A percentile compares a stretch with the other conserved stretches of the same genome.
Evolutionary conservation across 257 asterid species (phyloP).

Genomic region (Solanum chiquidenum): DNA sequence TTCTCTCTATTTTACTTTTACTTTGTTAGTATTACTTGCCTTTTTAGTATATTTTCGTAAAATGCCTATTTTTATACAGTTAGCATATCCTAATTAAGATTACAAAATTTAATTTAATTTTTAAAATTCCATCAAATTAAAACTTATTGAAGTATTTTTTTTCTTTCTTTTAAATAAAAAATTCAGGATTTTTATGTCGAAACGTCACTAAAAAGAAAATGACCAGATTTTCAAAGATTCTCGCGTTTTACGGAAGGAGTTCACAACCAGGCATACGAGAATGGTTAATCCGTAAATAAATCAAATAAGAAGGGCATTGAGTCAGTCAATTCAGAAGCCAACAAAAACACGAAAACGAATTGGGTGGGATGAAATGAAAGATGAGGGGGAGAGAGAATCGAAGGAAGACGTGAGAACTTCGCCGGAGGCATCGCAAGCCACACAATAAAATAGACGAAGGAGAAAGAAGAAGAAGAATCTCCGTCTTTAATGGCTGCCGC

Average conservation of each 20-base stretch:
- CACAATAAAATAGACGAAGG: background rate
- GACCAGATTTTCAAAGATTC: background rate
- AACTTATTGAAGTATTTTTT: background rate
- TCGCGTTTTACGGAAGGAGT: background rate
- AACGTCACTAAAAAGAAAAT: background rate
- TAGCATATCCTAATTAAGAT: background rate
- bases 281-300: slow-evolving; percentile 48
- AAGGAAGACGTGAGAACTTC: slow-evolving; percentile 9
- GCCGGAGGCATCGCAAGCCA: slow-evolving; percentile 24
- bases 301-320: slow-evolving; percentile 7
- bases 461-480: background rate
- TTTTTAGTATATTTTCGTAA: background rate
- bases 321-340: slow-evolving; percentile 7
- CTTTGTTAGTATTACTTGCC: background rate
- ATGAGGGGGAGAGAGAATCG: slow-evolving; percentile 15
- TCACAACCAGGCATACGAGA: background rate
- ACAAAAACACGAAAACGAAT: slow-evolving; percentile 19
- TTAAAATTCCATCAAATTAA: background rate
- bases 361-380: slow-evolving; percentile 28
- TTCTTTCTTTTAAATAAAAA: background rate
- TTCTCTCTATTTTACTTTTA: background rate
- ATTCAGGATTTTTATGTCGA: background rate
- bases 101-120: background rate
- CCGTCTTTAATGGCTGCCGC: slow-evolving; percentile 41
- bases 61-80: background rate